Evolutionary conservation across 352 stramenopile species (phyloP).

Genomic region (Albugo laibachii): DNA sequence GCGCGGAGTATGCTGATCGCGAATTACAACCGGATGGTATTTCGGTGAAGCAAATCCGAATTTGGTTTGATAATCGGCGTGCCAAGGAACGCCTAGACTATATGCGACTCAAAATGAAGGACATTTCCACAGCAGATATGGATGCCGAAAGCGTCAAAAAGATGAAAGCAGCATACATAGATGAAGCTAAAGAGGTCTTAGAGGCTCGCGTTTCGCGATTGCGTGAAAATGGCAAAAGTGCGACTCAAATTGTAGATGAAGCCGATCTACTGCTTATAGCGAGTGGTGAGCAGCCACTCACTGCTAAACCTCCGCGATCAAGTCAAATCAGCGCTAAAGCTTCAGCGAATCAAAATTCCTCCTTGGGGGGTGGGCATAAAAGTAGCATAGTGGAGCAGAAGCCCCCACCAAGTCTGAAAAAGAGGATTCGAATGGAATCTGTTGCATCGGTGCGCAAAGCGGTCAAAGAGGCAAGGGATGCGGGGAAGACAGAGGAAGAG

Average conservation of each 20-base stretch:
- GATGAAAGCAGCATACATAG: conserved; percentile 77
- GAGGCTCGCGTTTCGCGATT: conserved; percentile 61
- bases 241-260: conserved; percentile 58
- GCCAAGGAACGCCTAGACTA: conserved; percentile 74
- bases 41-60: conserved; percentile 72
- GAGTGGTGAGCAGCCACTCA: conserved; percentile 22
- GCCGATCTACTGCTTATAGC: conserved; percentile 44
- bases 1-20: conserved; percentile 54
- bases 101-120: conserved; percentile 81
- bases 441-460: conserved; percentile 67
- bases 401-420: conserved; percentile 15
- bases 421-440: conserved; percentile 71
- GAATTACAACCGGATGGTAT: conserved; percentile 74
- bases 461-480: conserved; percentile 52
- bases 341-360: background rate
- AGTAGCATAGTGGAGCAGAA: conserved; percentile 10
- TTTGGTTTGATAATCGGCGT: conserved; percentile 77
- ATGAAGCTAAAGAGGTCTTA: conserved; percentile 75
- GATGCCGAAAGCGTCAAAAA: conserved; percentile 69
- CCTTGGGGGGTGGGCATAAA: conserved; percentile 12
- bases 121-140: conserved; percentile 67
- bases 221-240: conserved; percentile 50
- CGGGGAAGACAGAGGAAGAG: conserved; percentile 59
- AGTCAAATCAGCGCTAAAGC: background rate
- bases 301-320: background rate